These are phyloP conservation scores for Coemansia sp. DNA, from an alignment of 192 early-diverging fungal species.

Conservation along the genomic window DNA sequence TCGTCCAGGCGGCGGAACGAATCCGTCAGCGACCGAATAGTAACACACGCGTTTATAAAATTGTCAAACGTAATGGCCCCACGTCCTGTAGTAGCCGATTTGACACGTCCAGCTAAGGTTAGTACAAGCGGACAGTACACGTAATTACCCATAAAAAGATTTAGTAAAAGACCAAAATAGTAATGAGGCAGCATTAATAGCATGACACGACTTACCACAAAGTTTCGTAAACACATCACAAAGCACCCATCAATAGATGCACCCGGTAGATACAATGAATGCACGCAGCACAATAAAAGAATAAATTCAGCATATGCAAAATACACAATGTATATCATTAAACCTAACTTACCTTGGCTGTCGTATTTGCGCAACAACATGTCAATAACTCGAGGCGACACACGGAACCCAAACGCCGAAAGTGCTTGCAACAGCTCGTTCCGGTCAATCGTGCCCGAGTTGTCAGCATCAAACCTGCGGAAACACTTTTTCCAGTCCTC, in stretches of 20 bases:
- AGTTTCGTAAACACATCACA: too few relatives aligned
- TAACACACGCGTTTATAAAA: constrained; percentile 79
- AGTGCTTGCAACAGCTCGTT: constrained; percentile 69
- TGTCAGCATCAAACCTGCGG: constrained; percentile 71
- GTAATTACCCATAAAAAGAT: too few relatives aligned
- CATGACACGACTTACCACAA: constrained; percentile 16
- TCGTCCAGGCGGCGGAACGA: constrained; percentile 71
- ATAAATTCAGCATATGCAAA: not conserved
- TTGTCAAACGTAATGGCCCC: constrained; percentile 81
- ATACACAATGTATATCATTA: constrained; percentile 53
- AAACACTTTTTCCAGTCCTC: constrained; percentile 83
- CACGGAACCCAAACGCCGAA: constrained; percentile 73
- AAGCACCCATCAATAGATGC: too few relatives aligned
- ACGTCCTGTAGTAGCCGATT: constrained; percentile 57
- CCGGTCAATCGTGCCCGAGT: constrained; percentile 72
- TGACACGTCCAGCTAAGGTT: constrained; percentile 52
- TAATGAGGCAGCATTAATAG: not conserved
- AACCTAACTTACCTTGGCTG: constrained; percentile 72
- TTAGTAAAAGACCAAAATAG: not conserved
- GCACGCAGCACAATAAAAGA: not conserved
- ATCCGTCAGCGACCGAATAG: constrained; percentile 73
- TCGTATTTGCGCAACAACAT: constrained; percentile 75
- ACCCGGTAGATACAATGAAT: constrained; percentile 17
- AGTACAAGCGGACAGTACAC: too few relatives aligned
- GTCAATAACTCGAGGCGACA: constrained; percentile 64